Evolutionary conservation across 805 yeast genomes (phyloP).

Genomic region (Kuraishia molischiana): DNA sequence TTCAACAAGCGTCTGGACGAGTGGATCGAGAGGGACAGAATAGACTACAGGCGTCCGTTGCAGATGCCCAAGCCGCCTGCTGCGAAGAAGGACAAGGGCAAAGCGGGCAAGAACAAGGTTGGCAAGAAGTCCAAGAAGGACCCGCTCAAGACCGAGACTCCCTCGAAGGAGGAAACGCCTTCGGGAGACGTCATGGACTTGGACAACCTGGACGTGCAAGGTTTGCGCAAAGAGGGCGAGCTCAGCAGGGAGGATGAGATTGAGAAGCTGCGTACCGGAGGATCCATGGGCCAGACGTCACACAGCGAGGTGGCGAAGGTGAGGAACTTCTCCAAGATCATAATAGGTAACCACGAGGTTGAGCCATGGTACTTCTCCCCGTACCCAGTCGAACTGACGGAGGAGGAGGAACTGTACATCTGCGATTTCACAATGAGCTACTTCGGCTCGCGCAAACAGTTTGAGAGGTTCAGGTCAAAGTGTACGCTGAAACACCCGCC

Average conservation of each 20-base stretch:
- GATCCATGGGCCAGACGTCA: constrained; percentile 88
- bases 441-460: constrained; percentile 83
- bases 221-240: constrained; percentile 51
- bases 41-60: constrained; percentile 64
- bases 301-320: constrained; percentile 85
- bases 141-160: constrained; percentile 8
- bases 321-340: constrained; percentile 67
- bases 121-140: constrained; percentile 11
- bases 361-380: constrained; percentile 99
- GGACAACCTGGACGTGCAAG: constrained; percentile 80
- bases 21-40: constrained; percentile 71
- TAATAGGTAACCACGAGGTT: constrained; percentile 82
- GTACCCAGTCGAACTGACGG: constrained; percentile 90
- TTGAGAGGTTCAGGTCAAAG: constrained; percentile 83
- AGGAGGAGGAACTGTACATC: constrained; percentile 80
- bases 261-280: constrained; percentile 85
- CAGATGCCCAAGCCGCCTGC: constrained; percentile 57
- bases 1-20: constrained; percentile 96
- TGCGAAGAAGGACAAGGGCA: constrained; percentile 30
- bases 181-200: constrained; percentile 70
- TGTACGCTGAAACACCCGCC: constrained; percentile 94
- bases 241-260: constrained; percentile 86
- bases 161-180: constrained; percentile 6
- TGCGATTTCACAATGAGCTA: constrained; percentile 88
- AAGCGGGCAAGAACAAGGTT: constrained; percentile 23